Evolutionary conservation across 2,329 filamentous ascomycete species (phyloP).

Genomic region (Ascochyta pisi): DNA sequence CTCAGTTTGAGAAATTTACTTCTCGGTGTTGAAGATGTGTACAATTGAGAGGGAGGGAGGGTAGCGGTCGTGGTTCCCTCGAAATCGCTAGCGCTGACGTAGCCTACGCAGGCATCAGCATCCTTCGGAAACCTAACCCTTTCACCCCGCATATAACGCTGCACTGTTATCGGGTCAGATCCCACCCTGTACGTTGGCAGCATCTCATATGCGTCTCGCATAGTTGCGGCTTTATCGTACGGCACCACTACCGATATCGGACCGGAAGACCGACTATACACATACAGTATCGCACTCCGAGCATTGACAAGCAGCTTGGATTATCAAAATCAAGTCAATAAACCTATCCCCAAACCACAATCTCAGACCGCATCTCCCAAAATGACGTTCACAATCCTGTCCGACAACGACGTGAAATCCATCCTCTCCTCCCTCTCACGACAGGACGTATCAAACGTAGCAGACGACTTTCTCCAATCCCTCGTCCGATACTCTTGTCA

Average conservation of each 20-base stretch:
- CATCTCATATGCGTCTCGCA: background rate
- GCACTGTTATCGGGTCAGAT: background rate
- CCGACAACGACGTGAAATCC: conserved; percentile 32
- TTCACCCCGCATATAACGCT: background rate
- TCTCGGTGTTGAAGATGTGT: background rate
- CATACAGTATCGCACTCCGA: conserved; percentile 4
- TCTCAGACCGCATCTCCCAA: background rate
- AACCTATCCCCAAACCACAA: background rate
- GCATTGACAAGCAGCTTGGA: background rate
- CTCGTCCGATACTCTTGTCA: conserved; percentile 37
- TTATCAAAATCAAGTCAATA: background rate
- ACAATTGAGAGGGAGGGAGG: background rate
- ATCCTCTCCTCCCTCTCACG: conserved; percentile 45
- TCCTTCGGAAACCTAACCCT: background rate
- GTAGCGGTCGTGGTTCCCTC: background rate
- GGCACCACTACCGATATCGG: conserved; percentile 6
- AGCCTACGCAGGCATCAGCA: background rate
- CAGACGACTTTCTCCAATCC: conserved; percentile 25
- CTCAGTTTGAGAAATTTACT: background rate
- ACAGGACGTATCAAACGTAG: conserved; percentile 2
- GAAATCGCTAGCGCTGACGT: background rate
- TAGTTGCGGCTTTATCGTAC: conserved; percentile 1
- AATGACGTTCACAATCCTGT: conserved; percentile 24
- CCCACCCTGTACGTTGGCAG: too few species aligned
- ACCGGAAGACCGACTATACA: background rate